Evolutionary conservation across 306 rosid genomes (phyloP), one percentile per base, ranked within the genome.

Genomic region (Dryas alaskensis): DNA sequence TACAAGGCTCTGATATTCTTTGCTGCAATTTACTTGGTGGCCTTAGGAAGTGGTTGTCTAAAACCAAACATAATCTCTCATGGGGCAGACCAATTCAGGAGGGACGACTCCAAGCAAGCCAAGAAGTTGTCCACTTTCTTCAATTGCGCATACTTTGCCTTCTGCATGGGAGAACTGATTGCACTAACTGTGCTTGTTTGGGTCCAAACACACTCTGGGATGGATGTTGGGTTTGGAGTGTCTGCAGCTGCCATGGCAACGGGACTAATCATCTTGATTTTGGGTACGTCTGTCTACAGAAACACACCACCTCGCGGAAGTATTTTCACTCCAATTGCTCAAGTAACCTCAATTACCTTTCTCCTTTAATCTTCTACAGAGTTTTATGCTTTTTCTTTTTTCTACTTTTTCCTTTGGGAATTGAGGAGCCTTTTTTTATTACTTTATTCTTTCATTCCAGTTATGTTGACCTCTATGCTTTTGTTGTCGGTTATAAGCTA

Each of bases 1-100:
- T 84, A 76, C 69, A 63, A 76, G 71, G 84, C 89, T 11, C 59
- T 77, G 65, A 80, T 86, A 73, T 79, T 88, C 72, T 88, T 73
- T 46, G n/a, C 71, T 8, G 87, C 90, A 25, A 76, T 88, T 0
- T 86, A 88, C 74, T 77, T 88, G 82, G 87, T 88, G 60, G 93
- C 93, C 45, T 51, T 86, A 11, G 93, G 93, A 72, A 88, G 90
- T 81, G 93, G 90, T 2, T 82, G 90, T 54, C 74, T 88, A 17
- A 88, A 88, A 62, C 90, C 93, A 12, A 86, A 86, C 74, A 86
- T 88, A 59, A 86, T 86, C 8, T 78, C 90, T 40, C 93, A 82
- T 68, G 93, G 93, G 37, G 93, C 93, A n/a, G 90, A 86, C 65
- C 93, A 88, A 67, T 86, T 86, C 68, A 10, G 66, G 51, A 76